Evolutionary conservation across 495 filamentous ascomycete species (phyloP).

Genomic region (Penicillium verhagenii): DNA sequence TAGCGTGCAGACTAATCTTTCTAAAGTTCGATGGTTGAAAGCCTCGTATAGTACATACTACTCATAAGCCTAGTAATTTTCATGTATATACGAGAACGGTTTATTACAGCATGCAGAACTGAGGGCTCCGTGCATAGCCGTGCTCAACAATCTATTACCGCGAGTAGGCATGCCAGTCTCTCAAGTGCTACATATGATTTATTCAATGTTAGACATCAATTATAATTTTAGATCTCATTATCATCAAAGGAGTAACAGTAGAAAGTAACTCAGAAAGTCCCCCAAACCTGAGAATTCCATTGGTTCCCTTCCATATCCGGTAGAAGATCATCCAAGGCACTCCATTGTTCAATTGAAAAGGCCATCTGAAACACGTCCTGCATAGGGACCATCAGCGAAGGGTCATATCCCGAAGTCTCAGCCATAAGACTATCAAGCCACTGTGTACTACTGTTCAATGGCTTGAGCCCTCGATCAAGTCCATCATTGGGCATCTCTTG

Average conservation of each 20-base stretch:
- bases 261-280: not conserved
- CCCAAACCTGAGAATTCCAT: not conserved
- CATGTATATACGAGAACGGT: no score
- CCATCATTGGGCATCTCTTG: not conserved
- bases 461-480: not conserved
- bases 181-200: no score
- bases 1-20: no score
- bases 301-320: not conserved
- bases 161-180: no score
- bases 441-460: not conserved
- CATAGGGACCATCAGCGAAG: not conserved
- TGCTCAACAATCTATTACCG: no score
- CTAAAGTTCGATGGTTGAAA: no score
- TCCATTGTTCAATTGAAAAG: conserved; percentile 3
- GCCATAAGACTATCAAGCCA: conserved; percentile 5
- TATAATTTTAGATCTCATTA: no score
- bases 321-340: not conserved
- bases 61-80: no score
- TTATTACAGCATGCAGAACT: no score
- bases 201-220: no score
- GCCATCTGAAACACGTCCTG: conserved; percentile 9
- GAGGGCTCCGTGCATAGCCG: no score
- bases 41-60: not conserved
- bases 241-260: no score
- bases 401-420: not conserved